phyloP scores from a whole-genome alignment of 2,329 filamentous ascomycete genomes.

The Xylaria sp. region DNA sequence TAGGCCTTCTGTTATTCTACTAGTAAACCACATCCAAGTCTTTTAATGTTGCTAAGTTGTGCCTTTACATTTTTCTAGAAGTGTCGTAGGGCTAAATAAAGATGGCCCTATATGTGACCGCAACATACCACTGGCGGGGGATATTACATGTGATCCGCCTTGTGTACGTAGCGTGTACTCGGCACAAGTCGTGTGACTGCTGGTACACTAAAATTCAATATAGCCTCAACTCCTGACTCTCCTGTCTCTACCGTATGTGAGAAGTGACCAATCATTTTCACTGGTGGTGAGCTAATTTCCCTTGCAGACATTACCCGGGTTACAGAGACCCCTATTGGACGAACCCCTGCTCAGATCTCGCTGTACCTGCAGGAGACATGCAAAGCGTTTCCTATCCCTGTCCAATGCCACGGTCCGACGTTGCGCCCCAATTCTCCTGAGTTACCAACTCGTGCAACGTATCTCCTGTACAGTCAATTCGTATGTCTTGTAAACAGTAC shows the following conservation, averaged over 20 bases:
- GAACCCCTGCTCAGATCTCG: conserved; percentile 32
- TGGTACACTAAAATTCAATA: too few relatives aligned
- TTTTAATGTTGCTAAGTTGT: background rate
- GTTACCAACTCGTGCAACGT: background rate
- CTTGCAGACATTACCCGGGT: conserved; percentile 9
- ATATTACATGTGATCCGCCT: too few relatives aligned
- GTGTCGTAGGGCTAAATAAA: too few relatives aligned
- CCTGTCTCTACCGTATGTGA: background rate
- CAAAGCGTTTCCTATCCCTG: conserved; percentile 15
- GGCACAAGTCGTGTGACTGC: too few relatives aligned
- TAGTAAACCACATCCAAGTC: too few relatives aligned
- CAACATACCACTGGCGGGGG: too few relatives aligned
- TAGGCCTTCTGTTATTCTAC: conserved; percentile 12
- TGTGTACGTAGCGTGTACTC: too few relatives aligned
- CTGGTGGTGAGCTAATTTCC: conserved; percentile 33
- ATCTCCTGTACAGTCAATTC: background rate
- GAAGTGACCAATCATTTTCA: conserved; percentile 8
- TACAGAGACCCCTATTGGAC: conserved; percentile 12
- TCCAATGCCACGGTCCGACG: conserved; percentile 17
- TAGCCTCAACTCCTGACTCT: conserved; percentile 12
- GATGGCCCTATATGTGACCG: too few relatives aligned
- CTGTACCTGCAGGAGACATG: conserved; percentile 35
- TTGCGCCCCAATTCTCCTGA: conserved; percentile 5
- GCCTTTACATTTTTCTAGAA: background rate
- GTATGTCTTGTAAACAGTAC: background rate